Evolutionary conservation across 2,329 filamentous ascomycete genomes (phyloP), one percentile per base, ranked within the genome.

Genomic region (Exophiala bonariae): DNA sequence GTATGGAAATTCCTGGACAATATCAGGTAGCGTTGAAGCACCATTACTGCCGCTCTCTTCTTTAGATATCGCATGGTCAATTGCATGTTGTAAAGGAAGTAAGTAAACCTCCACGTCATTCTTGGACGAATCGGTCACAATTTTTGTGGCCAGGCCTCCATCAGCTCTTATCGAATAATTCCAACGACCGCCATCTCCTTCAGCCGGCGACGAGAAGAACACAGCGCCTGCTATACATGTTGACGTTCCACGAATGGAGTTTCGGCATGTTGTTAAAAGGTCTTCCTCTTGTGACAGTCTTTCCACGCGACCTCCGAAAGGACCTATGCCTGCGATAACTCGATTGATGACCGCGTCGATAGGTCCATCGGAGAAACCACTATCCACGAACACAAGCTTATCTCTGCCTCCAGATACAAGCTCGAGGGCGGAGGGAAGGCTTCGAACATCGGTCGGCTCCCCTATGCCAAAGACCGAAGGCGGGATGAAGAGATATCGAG

Each of bases 81-180:
- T 80, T 9, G 87, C 83, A 52, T 82, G 81, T 65, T 95, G 90
- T 17, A 96, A 72, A 1, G 90, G 91, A 14, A 95, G 71, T 31
- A 87, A 68, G 59, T 91, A 95, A 16, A 92, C 73, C 66, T 96
- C 78, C 38, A 81, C 81, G 63, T 89, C 86, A 61, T 95, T 95
- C 55, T 77, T 75, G 35, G 75, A 66, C n/a, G 73, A 72, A 26
- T 83, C 73, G 22, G 86, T 79, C 54, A 85, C 76, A 51, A 95
- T 82, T 44, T 77, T 79, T 6, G 68, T 64, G 16, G 84, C 83
- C 47, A 95, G 75, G 1, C 81, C 75, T 28, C 85, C 85, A 63
- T 96, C 91, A 2, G 83, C 83, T 47, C 87, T 77, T 19, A 96
- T 74, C 0, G 88, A 91, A 63, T 96, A 96, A 67, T 93, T 95